Conservation (phyloP, 177 flowering plant genomes). For the Telopea speciosissima region DNA sequence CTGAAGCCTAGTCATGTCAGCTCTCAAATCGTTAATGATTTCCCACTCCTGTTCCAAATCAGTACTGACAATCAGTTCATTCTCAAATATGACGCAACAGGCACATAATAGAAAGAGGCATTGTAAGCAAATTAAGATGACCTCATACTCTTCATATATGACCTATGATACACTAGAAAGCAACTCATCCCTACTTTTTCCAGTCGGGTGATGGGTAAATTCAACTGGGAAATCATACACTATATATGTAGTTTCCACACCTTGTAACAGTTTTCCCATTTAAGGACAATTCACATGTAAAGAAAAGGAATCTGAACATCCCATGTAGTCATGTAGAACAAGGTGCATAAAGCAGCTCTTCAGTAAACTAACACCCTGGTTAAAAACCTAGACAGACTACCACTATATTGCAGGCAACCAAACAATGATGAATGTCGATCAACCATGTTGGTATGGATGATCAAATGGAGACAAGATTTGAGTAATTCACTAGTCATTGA, state of each 20-base stretch:
- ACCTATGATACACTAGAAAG: background rate
- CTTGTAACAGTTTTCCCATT: too few relatives aligned
- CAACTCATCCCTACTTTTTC: background rate
- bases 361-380: too few relatives aligned
- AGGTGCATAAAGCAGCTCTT: too few relatives aligned
- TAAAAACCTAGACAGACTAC: background rate
- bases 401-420: background rate
- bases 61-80: conserved; percentile 9
- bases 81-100: background rate
- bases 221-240: too few relatives aligned
- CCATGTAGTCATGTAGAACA: too few relatives aligned
- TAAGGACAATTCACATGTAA: too few relatives aligned
- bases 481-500: too few relatives aligned
- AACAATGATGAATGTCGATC: background rate
- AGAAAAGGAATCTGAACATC: too few relatives aligned
- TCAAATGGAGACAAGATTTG: too few relatives aligned
- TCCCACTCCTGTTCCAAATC: conserved; percentile 75
- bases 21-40: conserved; percentile 72
- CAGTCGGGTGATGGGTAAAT: background rate
- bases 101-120: background rate
- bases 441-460: too few relatives aligned
- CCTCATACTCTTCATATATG: background rate
- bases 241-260: too few relatives aligned
- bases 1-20: conserved; percentile 87
- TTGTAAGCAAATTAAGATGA: background rate